Percentiles rank a stretch among this genome's conserved stretches.
Evolutionary conservation across 768 basidiomycete genomes (phyloP).

Genomic region (Pleurotus tuber-regium): DNA sequence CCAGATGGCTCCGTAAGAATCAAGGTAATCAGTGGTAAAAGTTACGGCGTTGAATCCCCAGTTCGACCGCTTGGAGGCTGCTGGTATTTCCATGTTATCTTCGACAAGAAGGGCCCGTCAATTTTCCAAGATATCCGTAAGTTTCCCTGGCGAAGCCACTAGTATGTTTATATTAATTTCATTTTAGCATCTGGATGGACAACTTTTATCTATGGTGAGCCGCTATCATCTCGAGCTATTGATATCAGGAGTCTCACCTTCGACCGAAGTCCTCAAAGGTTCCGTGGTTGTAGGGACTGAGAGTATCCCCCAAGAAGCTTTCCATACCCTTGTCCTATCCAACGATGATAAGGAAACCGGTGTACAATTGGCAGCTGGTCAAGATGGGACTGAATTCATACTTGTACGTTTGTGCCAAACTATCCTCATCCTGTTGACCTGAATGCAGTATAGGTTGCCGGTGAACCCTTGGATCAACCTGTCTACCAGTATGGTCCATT

Average conservation of each 20-base stretch:
- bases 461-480: conserved; percentile 85
- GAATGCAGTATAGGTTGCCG: conserved; percentile 82
- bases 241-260: conserved; percentile 3
- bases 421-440: neutral
- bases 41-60: conserved; percentile 82
- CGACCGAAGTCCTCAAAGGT: conserved; percentile 60
- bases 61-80: conserved; percentile 91
- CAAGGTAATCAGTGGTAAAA: conserved; percentile 87
- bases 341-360: conserved; percentile 58
- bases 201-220: conserved; percentile 77
- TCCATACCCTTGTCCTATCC: conserved; percentile 86
- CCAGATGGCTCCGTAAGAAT: conserved; percentile 64
- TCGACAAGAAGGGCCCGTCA: conserved; percentile 50
- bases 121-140: conserved; percentile 84
- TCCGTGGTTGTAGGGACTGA: conserved; percentile 57
- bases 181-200: conserved; percentile 81
- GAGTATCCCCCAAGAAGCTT: conserved; percentile 45
- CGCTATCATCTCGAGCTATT: neutral
- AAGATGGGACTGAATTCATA: conserved; percentile 70
- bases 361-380: conserved; percentile 55
- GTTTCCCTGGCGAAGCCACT: conserved; percentile 20
- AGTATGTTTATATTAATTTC: conserved; percentile 1
- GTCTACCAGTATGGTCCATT: conserved; percentile 88
- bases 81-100: conserved; percentile 85
- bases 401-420: conserved; percentile 44